Evolutionary conservation across 176 grass and related monocot genomes (phyloP).

Genomic region (Oryza longistaminata): DNA sequence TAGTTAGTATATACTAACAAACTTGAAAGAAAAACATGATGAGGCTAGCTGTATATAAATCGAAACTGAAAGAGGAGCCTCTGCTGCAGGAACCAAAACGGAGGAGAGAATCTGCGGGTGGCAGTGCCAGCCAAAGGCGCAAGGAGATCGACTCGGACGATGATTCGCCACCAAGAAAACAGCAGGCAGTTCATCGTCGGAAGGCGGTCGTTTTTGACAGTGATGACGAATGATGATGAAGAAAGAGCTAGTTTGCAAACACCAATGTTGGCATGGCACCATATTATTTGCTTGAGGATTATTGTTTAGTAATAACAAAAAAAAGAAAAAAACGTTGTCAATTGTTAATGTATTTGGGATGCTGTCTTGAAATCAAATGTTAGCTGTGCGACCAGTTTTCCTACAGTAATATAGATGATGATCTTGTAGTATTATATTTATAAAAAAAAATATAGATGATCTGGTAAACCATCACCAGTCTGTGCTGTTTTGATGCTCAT

Average conservation of each 20-base stretch:
- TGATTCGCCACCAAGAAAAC: slow-evolving; percentile 78
- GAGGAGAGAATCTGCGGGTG: slow-evolving; percentile 58
- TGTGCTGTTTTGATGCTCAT: background rate
- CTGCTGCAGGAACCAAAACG: slow-evolving; percentile 58
- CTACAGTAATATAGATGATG: background rate
- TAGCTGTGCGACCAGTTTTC: background rate
- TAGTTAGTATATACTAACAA: background rate
- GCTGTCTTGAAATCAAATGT: background rate
- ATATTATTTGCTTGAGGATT: background rate
- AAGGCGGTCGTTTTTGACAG: slow-evolving; percentile 77
- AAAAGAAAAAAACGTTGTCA: background rate
- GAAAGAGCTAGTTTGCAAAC: background rate
- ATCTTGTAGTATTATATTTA: too few relatives aligned
- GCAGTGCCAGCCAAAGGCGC: slow-evolving; percentile 47
- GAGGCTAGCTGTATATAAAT: background rate
- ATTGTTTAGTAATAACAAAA: background rate
- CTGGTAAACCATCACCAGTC: background rate
- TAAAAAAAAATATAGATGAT: background rate
- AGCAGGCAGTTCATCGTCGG: slow-evolving; percentile 46
- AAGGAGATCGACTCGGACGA: slow-evolving; percentile 71
- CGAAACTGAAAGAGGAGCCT: background rate
- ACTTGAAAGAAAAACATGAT: background rate
- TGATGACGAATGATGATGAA: slow-evolving; percentile 57
- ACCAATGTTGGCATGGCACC: background rate
- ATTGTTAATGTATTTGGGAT: background rate